phyloP scores from a whole-genome alignment of 768 basidiomycete species.

The Mycena alexandri region DNA sequence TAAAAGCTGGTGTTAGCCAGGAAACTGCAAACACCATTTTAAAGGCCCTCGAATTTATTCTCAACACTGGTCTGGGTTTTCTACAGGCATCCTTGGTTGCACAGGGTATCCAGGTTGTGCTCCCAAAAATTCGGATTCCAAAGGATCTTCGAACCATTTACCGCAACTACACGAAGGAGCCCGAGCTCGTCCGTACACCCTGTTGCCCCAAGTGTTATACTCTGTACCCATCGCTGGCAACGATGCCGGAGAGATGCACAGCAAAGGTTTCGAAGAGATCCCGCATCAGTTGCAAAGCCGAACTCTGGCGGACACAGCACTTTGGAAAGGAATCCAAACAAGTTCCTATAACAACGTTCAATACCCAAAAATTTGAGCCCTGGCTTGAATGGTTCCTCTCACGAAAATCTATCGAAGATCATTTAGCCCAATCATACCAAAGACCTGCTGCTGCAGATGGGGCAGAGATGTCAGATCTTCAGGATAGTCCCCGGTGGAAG shows the following conservation, averaged over 20 bases:
- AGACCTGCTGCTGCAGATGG: neutral
- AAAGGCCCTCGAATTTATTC: conserved; percentile 15
- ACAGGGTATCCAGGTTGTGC: conserved; percentile 1
- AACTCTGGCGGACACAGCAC: conserved; percentile 9
- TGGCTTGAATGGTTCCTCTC: conserved; percentile 19
- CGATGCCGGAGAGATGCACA: conserved; percentile 15
- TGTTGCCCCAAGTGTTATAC: no score
- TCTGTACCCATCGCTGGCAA: conserved; percentile 1
- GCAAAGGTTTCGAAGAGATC: conserved; percentile 12
- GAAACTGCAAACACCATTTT: conserved; percentile 9
- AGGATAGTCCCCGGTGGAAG: conserved; percentile 22
- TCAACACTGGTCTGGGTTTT: neutral
- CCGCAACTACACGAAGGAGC: neutral
- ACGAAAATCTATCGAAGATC: conserved; percentile 12
- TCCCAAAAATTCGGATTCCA: conserved; percentile 4
- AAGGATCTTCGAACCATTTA: conserved; percentile 8
- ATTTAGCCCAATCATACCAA: neutral
- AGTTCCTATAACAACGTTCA: conserved; percentile 10
- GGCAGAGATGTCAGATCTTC: conserved; percentile 5
- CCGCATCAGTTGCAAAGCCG: neutral
- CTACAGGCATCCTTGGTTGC: conserved; percentile 5
- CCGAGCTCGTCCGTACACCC: neutral
- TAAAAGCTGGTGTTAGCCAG: neutral
- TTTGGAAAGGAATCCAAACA: conserved; percentile 10
- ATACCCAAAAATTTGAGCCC: conserved; percentile 16